Conservation (phyloP, 768 basidiomycete genomes). For the Tylopilus vinaceipallidus region DNA sequence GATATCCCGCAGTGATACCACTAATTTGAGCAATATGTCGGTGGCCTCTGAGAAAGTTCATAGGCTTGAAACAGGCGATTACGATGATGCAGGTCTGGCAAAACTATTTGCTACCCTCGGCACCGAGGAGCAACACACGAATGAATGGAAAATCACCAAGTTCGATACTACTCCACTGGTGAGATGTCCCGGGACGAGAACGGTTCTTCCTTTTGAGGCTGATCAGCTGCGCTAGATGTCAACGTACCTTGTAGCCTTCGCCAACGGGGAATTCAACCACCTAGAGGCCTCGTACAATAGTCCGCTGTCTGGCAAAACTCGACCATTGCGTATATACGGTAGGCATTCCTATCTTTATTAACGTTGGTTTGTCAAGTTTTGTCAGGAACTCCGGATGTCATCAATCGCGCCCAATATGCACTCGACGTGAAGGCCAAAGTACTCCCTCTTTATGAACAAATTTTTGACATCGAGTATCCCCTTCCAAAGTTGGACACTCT, state of each 20-base stretch:
- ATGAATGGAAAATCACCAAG: slow-evolving; percentile 76
- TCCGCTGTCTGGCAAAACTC: slow-evolving; percentile 73
- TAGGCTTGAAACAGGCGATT: slow-evolving; percentile 33
- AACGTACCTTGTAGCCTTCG: slow-evolving; percentile 85
- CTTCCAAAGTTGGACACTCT: slow-evolving; percentile 94
- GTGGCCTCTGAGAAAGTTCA: slow-evolving; percentile 56
- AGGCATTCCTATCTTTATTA: slow-evolving; percentile 16
- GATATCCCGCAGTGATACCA: slow-evolving; percentile 73
- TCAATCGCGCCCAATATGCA: slow-evolving; percentile 81
- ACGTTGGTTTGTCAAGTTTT: slow-evolving; percentile 3
- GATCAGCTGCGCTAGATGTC: slow-evolving; percentile 52
- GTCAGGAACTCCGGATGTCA: slow-evolving; percentile 74
- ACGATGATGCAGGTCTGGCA: slow-evolving; percentile 32
- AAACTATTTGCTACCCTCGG: slow-evolving; percentile 43
- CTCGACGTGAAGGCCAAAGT: slow-evolving; percentile 83
- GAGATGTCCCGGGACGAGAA: slow-evolving; percentile 7
- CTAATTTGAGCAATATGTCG: slow-evolving; percentile 87
- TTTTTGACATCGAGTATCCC: slow-evolving; percentile 91
- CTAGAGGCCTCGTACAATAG: slow-evolving; percentile 76
- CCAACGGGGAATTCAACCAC: slow-evolving; percentile 75
- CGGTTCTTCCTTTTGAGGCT: not conserved
- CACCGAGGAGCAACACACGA: slow-evolving; percentile 32
- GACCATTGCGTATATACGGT: slow-evolving; percentile 87
- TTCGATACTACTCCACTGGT: slow-evolving; percentile 79
- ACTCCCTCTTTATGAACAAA: slow-evolving; percentile 86